These are phyloP conservation scores for Emmonsiellopsis sp. DNA, from an alignment of 2,329 filamentous ascomycete species.

Conservation along the genomic window DNA sequence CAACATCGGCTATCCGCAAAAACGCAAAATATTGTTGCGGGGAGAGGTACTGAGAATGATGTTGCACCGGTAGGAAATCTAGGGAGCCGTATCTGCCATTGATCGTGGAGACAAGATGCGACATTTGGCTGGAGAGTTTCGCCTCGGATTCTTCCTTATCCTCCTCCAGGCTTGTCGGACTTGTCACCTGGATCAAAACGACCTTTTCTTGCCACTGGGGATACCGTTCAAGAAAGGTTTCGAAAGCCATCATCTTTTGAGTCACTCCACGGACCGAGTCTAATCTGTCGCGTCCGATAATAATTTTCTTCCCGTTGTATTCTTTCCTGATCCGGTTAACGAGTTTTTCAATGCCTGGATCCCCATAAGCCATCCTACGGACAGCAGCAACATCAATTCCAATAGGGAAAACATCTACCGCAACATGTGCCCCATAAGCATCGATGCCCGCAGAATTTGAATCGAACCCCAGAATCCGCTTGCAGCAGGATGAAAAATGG, in stretches of 20 bases:
- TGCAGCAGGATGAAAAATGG: slow-evolving; percentile 91
- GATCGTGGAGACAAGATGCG: slow-evolving; percentile 81
- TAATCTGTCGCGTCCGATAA: slow-evolving; percentile 86
- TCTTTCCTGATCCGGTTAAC: slow-evolving; percentile 62
- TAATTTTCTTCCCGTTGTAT: slow-evolving; percentile 86
- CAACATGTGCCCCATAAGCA: slow-evolving; percentile 78
- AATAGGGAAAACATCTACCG: slow-evolving; percentile 88
- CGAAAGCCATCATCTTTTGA: slow-evolving; percentile 93
- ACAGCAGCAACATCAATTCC: slow-evolving; percentile 84
- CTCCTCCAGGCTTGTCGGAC: slow-evolving; percentile 70
- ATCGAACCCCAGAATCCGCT: slow-evolving; percentile 79
- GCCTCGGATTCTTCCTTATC: slow-evolving; percentile 66
- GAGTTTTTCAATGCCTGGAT: slow-evolving; percentile 60
- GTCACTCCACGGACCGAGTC: slow-evolving; percentile 87
- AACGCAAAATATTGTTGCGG: slow-evolving; percentile 90
- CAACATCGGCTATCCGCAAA: slow-evolving; percentile 81
- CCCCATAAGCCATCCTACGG: slow-evolving; percentile 62
- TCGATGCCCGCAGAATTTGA: slow-evolving; percentile 79
- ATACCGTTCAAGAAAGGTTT: slow-evolving; percentile 80
- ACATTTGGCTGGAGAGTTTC: slow-evolving; percentile 79
- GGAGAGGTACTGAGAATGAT: slow-evolving; percentile 86
- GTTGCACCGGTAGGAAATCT: slow-evolving; percentile 81
- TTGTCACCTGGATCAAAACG: slow-evolving; percentile 90
- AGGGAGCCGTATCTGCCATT: slow-evolving; percentile 84
- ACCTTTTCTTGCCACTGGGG: slow-evolving; percentile 89